A percentile compares a stretch with the other conserved stretches of the same genome.
phyloP scores from a whole-genome alignment of 2,329 filamentous ascomycete genomes.

The Penicillium corylophilum region DNA sequence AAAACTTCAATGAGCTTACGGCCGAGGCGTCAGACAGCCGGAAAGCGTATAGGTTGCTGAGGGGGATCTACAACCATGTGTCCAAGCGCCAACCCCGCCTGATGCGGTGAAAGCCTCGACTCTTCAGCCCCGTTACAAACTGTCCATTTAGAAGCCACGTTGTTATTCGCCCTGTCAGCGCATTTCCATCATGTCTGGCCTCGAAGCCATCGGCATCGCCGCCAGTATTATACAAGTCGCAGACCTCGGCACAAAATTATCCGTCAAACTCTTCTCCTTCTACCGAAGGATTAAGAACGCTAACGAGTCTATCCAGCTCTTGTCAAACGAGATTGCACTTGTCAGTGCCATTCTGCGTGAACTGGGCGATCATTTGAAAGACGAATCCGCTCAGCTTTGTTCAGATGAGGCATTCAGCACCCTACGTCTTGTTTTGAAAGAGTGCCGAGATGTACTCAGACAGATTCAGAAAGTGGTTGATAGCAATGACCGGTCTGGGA shows the following conservation, averaged over 20 bases:
- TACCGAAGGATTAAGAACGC: conserved; percentile 27
- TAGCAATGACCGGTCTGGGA: not conserved
- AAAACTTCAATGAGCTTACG: no score
- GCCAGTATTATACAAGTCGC: conserved; percentile 33
- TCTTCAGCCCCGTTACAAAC: no score
- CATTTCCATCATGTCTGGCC: conserved; percentile 19
- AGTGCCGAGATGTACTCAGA: conserved; percentile 27
- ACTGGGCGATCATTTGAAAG: conserved; percentile 25
- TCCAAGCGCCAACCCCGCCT: no score
- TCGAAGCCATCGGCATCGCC: conserved; percentile 25
- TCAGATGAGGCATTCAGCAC: conserved; percentile 15
- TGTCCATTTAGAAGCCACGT: no score
- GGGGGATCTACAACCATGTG: no score
- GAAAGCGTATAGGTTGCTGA: no score
- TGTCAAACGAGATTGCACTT: conserved; percentile 32
- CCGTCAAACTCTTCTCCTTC: conserved; percentile 33
- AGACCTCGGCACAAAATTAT: conserved; percentile 26
- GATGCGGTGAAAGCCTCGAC: no score
- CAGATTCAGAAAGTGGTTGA: conserved; percentile 7
- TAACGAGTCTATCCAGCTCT: conserved; percentile 16
- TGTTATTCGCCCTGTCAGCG: no score
- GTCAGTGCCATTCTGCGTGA: conserved; percentile 30
- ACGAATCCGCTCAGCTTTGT: conserved; percentile 19
- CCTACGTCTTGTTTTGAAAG: conserved; percentile 5
- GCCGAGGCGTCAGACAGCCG: no score